phyloP scores from a whole-genome alignment of 2,329 filamentous ascomycete species.

The Exophiala sp. region DNA sequence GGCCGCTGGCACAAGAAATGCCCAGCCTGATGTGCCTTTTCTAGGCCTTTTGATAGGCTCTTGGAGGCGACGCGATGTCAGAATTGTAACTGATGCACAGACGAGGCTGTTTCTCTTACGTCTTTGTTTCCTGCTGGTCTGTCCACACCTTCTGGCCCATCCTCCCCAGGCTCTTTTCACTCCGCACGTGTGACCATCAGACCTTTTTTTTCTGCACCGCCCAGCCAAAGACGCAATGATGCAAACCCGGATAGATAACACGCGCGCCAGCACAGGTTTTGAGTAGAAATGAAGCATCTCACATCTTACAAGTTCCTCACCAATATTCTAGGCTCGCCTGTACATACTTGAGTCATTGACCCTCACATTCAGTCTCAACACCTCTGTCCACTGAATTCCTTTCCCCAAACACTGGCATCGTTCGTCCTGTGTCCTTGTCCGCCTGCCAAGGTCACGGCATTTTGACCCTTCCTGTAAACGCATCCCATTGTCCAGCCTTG shows the following conservation, averaged over 20 bases:
- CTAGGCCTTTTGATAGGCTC: neutral
- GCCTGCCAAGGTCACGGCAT: too few species aligned
- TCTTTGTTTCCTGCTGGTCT: constrained; percentile 8
- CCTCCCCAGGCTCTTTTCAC: constrained; percentile 11
- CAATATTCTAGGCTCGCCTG: neutral
- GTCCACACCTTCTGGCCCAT: too few species aligned
- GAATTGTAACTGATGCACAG: too few species aligned
- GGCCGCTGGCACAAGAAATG: neutral
- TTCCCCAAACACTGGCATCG: too few species aligned
- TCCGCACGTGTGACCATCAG: constrained; percentile 22
- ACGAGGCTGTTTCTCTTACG: constrained; percentile 25
- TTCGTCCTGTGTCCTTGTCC: too few species aligned
- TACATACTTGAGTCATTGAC: neutral
- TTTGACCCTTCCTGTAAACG: too few species aligned
- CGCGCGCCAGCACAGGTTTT: neutral
- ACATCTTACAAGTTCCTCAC: neutral
- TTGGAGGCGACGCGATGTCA: too few species aligned
- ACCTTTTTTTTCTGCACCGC: constrained; percentile 6
- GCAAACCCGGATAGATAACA: neutral
- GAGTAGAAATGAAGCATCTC: constrained; percentile 1
- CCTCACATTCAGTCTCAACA: too few species aligned
- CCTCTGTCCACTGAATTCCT: too few species aligned
- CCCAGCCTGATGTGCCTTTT: neutral
- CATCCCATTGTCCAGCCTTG: too few species aligned
- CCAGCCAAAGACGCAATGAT: neutral